Percentiles rank a stretch among this genome's conserved stretches.
phyloP scores from a whole-genome alignment of 2,329 filamentous ascomycete species.

The Penicillium sp. region DNA sequence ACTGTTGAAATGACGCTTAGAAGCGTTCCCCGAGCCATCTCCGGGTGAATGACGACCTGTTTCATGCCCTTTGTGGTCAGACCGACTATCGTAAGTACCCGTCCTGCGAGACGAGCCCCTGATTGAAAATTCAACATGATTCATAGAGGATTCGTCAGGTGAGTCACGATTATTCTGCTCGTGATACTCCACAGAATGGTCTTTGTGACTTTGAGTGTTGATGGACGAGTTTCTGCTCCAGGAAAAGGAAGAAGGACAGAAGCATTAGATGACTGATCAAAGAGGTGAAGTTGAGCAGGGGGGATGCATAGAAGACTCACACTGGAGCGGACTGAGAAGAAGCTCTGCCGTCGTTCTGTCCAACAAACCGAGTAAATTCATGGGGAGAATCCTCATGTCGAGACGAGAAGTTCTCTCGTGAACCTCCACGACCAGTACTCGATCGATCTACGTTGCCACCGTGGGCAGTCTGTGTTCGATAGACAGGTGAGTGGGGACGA shows the following conservation, averaged over 20 bases:
- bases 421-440: conserved; percentile 27
- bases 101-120: conserved; percentile 47
- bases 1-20: conserved; percentile 56
- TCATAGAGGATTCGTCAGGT: conserved; percentile 52
- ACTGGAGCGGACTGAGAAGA: too few species aligned
- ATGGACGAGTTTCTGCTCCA: conserved; percentile 56
- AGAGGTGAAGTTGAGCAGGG: not conserved
- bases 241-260: conserved; percentile 37
- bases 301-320: conserved; percentile 22
- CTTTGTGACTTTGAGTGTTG: conserved; percentile 50
- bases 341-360: conserved; percentile 32
- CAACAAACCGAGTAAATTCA: conserved; percentile 50
- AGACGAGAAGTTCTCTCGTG: conserved; percentile 29
- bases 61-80: conserved; percentile 49
- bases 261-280: not conserved
- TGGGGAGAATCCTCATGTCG: conserved; percentile 48
- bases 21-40: conserved; percentile 38
- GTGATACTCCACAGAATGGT: conserved; percentile 51
- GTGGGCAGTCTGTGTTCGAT: conserved; percentile 29
- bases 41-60: conserved; percentile 42
- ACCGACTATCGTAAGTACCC: conserved; percentile 52
- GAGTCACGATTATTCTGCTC: conserved; percentile 44
- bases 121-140: conserved; percentile 40
- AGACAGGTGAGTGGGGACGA: conserved; percentile 31
- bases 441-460: conserved; percentile 25